Conservation (phyloP, 1,284 basidiomycete genomes). For the Sphaerobolus stellatus region DNA sequence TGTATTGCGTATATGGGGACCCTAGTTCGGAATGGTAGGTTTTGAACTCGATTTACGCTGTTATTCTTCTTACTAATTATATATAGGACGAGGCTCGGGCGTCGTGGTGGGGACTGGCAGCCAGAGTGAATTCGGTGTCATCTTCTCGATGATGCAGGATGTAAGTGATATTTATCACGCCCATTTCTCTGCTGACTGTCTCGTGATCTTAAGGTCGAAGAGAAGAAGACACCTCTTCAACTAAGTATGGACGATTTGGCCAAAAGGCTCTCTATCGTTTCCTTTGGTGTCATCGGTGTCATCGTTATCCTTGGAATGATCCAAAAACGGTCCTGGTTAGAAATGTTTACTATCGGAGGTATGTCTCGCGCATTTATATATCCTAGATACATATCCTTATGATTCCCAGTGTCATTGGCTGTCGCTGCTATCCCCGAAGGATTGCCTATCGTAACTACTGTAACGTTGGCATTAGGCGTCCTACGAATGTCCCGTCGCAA, state of each 20-base stretch:
- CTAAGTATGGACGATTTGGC: slow-evolving; percentile 96
- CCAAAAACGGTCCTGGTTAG: slow-evolving; percentile 88
- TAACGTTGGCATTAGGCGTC: slow-evolving; percentile 93
- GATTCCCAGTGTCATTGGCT: slow-evolving; percentile 79
- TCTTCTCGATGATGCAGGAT: slow-evolving; percentile 98
- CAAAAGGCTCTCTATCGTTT: slow-evolving; percentile 85
- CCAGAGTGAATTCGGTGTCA: slow-evolving; percentile 92
- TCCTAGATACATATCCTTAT: neutral
- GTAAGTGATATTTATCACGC: slow-evolving; percentile 48
- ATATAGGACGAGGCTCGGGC: slow-evolving; percentile 76
- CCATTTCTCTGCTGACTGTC: neutral
- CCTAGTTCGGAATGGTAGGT: slow-evolving; percentile 83
- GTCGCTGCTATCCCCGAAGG: slow-evolving; percentile 98
- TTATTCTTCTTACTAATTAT: slow-evolving; percentile 9
- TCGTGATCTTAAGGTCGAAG: slow-evolving; percentile 66
- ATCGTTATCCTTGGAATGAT: slow-evolving; percentile 90
- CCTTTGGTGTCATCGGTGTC: slow-evolving; percentile 90
- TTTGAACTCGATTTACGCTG: slow-evolving; percentile 13
- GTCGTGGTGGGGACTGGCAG: slow-evolving; percentile 89
- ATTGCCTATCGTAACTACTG: slow-evolving; percentile 94
- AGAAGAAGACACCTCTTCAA: slow-evolving; percentile 92
- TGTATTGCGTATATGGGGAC: slow-evolving; percentile 98
- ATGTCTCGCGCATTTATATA: slow-evolving; percentile 23
- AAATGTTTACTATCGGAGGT: slow-evolving; percentile 99
- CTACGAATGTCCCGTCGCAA: slow-evolving; percentile 92